Percentiles rank a stretch among this genome's conserved stretches.
phyloP scores from a whole-genome alignment of 2,329 filamentous ascomycete genomes.

The Zelopaecilomyces penicillatus region DNA sequence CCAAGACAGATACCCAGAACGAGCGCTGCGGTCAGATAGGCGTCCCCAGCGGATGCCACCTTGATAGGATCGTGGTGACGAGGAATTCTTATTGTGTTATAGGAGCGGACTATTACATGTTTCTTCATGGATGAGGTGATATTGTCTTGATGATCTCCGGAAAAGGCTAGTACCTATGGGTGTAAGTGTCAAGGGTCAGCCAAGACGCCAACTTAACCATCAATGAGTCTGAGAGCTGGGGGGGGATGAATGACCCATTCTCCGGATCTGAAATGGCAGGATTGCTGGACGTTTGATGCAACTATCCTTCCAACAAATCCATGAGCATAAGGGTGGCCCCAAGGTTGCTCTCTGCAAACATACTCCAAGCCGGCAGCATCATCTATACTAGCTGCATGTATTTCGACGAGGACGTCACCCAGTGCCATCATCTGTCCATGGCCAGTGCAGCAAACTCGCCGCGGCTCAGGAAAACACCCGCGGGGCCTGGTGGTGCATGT shows the following conservation, averaged over 20 bases:
- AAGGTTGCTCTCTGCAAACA: too few relatives aligned
- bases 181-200: not conserved
- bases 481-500: too few relatives aligned
- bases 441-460: too few relatives aligned
- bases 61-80: slow-evolving; percentile 6
- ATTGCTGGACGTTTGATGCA: slow-evolving; percentile 4
- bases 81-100: slow-evolving; percentile 6
- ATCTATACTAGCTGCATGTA: too few relatives aligned
- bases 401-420: too few relatives aligned
- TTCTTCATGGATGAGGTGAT: slow-evolving; percentile 6
- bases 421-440: too few relatives aligned
- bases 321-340: not conserved
- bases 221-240: not conserved
- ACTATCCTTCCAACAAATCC: slow-evolving; percentile 7
- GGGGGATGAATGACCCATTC: slow-evolving; percentile 3
- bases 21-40: slow-evolving; percentile 4
- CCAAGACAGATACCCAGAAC: slow-evolving; percentile 5
- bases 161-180: slow-evolving; percentile 3
- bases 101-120: slow-evolving; percentile 6
- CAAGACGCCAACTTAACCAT: not conserved
- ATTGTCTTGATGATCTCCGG: slow-evolving; percentile 5
- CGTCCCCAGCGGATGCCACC: slow-evolving; percentile 4
- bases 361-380: too few relatives aligned
- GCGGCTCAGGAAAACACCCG: too few relatives aligned
- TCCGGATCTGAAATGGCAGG: slow-evolving; percentile 2